Conservation (phyloP, 2,329 filamentous ascomycete species). For the Botrytis deweyae region DNA sequence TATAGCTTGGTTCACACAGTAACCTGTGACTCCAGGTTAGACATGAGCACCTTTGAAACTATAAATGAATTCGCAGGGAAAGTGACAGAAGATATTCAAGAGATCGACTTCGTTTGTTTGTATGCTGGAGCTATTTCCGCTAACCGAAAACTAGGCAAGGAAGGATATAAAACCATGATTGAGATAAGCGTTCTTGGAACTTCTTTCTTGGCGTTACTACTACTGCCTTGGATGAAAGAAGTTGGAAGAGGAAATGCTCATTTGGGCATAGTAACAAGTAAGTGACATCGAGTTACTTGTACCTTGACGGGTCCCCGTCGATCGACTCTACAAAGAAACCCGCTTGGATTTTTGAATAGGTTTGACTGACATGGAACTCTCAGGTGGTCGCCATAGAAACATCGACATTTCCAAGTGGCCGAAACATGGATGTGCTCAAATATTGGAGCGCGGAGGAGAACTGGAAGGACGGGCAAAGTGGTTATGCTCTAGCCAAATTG, state of each 20-base stretch:
- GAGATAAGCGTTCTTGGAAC: conserved; percentile 61
- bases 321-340: neutral
- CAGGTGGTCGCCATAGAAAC: neutral
- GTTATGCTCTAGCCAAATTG: conserved; percentile 33
- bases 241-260: conserved; percentile 38
- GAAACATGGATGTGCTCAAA: conserved; percentile 28
- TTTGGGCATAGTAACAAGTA: conserved; percentile 33
- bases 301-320: neutral
- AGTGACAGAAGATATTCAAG: conserved; percentile 30
- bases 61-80: conserved; percentile 32
- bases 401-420: conserved; percentile 28
- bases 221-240: conserved; percentile 49
- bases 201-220: conserved; percentile 51
- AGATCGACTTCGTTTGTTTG: conserved; percentile 36
- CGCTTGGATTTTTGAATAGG: neutral
- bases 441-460: conserved; percentile 31
- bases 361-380: neutral
- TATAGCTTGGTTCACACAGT: neutral
- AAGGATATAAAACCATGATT: conserved; percentile 52
- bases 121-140: conserved; percentile 36
- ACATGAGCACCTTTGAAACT: conserved; percentile 34
- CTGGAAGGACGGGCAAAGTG: conserved; percentile 25
- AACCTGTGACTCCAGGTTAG: conserved; percentile 20
- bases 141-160: conserved; percentile 29
- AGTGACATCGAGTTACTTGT: conserved; percentile 9